Evolutionary conservation across 2,329 filamentous ascomycete species (phyloP).

Genomic region (Tympanopsis confertula): DNA sequence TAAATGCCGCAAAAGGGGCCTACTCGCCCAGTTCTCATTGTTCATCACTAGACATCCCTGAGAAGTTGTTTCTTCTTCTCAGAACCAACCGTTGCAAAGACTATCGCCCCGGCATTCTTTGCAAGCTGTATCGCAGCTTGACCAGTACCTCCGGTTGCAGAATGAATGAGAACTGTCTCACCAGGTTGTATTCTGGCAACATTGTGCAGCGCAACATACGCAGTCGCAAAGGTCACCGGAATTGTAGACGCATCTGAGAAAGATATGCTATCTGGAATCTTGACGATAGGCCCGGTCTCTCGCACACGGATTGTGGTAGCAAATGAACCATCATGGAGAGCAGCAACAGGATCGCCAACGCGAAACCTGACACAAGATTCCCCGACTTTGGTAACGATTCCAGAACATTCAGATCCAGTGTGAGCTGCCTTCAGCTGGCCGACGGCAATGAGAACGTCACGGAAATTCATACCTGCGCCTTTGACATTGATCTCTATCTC

Average conservation of each 20-base stretch:
- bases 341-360: neutral
- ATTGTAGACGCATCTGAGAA: neutral
- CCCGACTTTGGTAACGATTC: neutral
- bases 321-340: neutral
- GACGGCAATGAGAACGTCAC: neutral
- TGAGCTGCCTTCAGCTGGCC: neutral
- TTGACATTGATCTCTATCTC: neutral
- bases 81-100: no score
- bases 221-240: neutral
- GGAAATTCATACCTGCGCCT: neutral
- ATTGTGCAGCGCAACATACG: neutral
- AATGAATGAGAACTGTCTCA: constrained; percentile 6
- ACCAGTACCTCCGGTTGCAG: no score
- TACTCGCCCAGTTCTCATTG: no score
- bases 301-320: neutral
- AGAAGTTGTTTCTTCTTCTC: no score
- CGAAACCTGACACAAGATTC: neutral
- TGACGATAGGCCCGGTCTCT: neutral
- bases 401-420: neutral
- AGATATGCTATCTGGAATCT: constrained; percentile 1
- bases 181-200: neutral
- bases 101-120: no score
- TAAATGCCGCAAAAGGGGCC: no score
- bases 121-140: no score
- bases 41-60: no score